Evolutionary conservation across 495 filamentous ascomycete species (phyloP), one percentile per base, ranked within the genome.

Genomic region (Symbiotaphrina buchneri): DNA sequence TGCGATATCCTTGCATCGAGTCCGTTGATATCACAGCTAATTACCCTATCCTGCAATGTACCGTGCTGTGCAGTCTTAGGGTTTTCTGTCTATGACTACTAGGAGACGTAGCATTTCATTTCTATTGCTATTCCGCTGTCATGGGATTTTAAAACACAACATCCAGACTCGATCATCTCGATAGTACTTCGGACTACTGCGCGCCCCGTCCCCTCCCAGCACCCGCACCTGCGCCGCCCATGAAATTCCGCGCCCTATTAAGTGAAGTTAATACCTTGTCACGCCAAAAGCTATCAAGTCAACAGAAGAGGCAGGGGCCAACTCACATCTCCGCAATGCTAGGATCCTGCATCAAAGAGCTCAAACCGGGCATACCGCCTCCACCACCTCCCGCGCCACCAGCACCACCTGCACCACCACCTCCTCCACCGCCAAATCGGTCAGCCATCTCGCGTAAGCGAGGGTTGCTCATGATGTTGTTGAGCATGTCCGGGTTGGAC

Each of bases 391-490:
- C 59, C 21, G 54, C 55, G 30, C 53, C 65, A 26, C 56, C 60
- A 7, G 54, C 65, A 17, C 44, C 53, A 1, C 36, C 56, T 4
- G 33, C 46, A 15, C 40, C 51, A 28, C 45, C 55, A 10, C 34
- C 48, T 1, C 50, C 53, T 26, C 56, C 59, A 6, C 54, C 53
- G 15, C 61, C 59, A 45, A 82, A 71, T 30, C 58, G 54, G 36
- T 72, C 60, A 32, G 75, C 72, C 81, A 93, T 80, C 45, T 85
- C 63, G 27, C 76, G 59, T 38, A 95, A 47, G 31, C 67, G 62
- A n/a, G 85, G 85, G 55, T 95, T 92, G 58, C 60, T 82, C 83
- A 95, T 91, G 33, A 95, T 47, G 43, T 79, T 80, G 46, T 62
- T 63, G 61, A 97, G 68, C 63, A 76, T 68, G 4, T 90, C 73